Percentiles rank a stretch among this genome's conserved stretches.
Conservation (phyloP, 164 flowering plant species). For the Echeveria elegans region DNA sequence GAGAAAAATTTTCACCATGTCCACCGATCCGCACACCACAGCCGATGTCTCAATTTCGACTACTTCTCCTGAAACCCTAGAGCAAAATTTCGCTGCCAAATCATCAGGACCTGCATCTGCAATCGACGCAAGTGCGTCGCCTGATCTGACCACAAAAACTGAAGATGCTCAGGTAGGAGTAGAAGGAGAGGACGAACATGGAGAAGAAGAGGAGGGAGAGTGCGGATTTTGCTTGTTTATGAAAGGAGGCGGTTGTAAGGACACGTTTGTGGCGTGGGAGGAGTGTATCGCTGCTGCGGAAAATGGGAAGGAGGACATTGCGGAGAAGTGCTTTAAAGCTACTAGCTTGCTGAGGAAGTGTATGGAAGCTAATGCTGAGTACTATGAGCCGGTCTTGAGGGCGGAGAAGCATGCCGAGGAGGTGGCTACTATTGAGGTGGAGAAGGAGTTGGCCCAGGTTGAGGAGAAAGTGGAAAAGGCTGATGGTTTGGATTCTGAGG, state of each 20-base stretch:
- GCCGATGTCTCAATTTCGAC: neutral
- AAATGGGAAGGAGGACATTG: conserved; percentile 55
- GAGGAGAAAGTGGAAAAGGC: neutral
- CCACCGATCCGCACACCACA: neutral
- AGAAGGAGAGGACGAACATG: conserved; percentile 17
- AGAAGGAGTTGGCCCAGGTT: conserved; percentile 22
- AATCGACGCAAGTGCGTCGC: neutral
- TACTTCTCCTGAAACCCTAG: neutral
- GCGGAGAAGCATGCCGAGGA: conserved; percentile 70
- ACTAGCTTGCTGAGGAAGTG: conserved; percentile 59
- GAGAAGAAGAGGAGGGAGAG: conserved; percentile 35
- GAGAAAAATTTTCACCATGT: neutral
- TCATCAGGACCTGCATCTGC: neutral
- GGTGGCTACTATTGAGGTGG: conserved; percentile 42
- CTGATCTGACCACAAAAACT: neutral
- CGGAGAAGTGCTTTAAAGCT: conserved; percentile 56
- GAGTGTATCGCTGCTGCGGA: conserved; percentile 69
- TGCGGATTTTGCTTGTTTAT: conserved; percentile 90
- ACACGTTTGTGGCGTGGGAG: conserved; percentile 67
- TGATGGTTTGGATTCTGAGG: neutral
- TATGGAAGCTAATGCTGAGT: conserved; percentile 77
- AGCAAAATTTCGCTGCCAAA: neutral
- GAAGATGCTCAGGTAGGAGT: conserved; percentile 12
- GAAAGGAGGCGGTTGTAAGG: conserved; percentile 88
- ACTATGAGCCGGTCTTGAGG: conserved; percentile 60